phyloP scores from a whole-genome alignment of 2,329 filamentous ascomycete species.

The Fusarium vanettenii region DNA sequence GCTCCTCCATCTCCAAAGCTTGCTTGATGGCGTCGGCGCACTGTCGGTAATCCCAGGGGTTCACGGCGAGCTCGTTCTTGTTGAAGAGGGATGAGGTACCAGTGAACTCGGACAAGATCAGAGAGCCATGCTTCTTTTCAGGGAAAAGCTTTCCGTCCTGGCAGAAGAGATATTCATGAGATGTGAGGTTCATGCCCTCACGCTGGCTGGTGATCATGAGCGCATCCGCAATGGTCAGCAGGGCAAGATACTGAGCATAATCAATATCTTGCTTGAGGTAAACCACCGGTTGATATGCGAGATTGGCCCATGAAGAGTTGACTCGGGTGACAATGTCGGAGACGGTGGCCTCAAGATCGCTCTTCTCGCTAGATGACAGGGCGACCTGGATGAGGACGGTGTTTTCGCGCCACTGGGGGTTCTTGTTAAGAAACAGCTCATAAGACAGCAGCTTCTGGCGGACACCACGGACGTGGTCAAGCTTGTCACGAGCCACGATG shows the following conservation, averaged over 20 bases:
- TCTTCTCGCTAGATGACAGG: constrained; percentile 88
- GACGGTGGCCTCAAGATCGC: constrained; percentile 86
- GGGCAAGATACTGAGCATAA: constrained; percentile 91
- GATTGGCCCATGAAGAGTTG: constrained; percentile 89
- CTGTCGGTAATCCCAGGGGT: constrained; percentile 94
- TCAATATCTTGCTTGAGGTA: constrained; percentile 96
- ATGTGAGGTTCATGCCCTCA: constrained; percentile 97
- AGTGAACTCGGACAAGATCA: constrained; percentile 96
- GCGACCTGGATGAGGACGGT: constrained; percentile 95
- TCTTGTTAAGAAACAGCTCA: constrained; percentile 93
- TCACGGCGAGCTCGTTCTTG: constrained; percentile 84
- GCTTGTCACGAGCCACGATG: constrained; percentile 93
- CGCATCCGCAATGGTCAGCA: constrained; percentile 89
- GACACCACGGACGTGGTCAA: constrained; percentile 92
- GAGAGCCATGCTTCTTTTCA: constrained; percentile 83
- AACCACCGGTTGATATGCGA: constrained; percentile 91
- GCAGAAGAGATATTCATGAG: constrained; percentile 92
- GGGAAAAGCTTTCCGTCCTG: constrained; percentile 81
- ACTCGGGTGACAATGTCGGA: constrained; percentile 95
- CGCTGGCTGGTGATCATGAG: constrained; percentile 95
- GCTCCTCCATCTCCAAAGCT: constrained; percentile 82
- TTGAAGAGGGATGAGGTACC: constrained; percentile 89
- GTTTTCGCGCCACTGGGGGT: constrained; percentile 88
- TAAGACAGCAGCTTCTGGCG: constrained; percentile 93
- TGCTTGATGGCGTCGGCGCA: constrained; percentile 87